phyloP scores from a whole-genome alignment of 192 early-diverging fungal genomes.

The Umbelopsis vinacea region DNA sequence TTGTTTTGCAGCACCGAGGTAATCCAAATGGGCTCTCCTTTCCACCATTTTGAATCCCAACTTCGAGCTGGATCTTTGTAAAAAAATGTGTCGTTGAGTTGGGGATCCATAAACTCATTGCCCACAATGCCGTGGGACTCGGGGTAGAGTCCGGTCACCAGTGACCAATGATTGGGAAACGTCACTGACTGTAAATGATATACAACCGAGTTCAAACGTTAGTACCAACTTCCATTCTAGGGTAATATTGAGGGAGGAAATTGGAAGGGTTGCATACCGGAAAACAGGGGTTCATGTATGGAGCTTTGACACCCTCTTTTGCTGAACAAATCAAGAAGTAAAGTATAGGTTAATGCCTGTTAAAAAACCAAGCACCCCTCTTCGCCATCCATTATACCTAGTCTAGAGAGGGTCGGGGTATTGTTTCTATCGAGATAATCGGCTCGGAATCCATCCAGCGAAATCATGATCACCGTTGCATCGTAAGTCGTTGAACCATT shows the following conservation, averaged over 20 bases:
- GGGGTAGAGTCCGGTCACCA: conserved; percentile 93
- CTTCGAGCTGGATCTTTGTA: conserved; percentile 72
- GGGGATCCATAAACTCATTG: conserved; percentile 81
- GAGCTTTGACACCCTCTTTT: conserved; percentile 51
- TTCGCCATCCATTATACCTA: conserved; percentile 52
- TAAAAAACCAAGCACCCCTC: not conserved
- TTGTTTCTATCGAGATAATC: conserved; percentile 80
- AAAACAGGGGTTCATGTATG: conserved; percentile 73
- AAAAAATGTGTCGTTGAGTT: conserved; percentile 71
- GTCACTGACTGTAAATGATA: conserved; percentile 61
- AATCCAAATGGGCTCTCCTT: conserved; percentile 91
- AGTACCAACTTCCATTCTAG: not conserved
- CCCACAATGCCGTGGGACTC: conserved; percentile 90
- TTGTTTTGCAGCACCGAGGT: conserved; percentile 77
- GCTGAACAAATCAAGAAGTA: conserved; percentile 34
- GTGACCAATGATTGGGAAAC: conserved; percentile 92
- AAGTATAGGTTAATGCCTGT: not conserved
- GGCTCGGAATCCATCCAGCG: conserved; percentile 84
- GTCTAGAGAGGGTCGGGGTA: conserved; percentile 64
- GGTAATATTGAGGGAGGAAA: not conserved
- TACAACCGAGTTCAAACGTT: not conserved
- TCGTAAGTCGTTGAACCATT: conserved; percentile 74
- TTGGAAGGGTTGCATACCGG: conserved; percentile 50
- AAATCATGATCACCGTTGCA: conserved; percentile 79
- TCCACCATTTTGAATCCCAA: conserved; percentile 81